A percentile compares a stretch with the other conserved stretches of the same genome.
phyloP scores from a whole-genome alignment of 2,329 filamentous ascomycete species.

The Alternaria triticina region DNA sequence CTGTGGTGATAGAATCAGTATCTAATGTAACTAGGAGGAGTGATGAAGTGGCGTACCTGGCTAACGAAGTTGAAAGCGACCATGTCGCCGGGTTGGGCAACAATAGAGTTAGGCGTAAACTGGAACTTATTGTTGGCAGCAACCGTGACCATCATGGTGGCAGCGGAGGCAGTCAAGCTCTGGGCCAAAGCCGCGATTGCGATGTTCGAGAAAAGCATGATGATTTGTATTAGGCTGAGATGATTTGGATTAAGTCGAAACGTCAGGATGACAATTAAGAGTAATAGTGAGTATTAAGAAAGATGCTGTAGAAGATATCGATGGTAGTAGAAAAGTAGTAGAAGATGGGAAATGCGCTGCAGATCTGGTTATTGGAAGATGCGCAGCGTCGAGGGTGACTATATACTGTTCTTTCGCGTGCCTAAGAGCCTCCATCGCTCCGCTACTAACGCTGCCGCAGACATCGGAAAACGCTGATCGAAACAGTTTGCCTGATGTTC shows the following conservation, averaged over 20 bases:
- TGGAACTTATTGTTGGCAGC: conserved; percentile 41
- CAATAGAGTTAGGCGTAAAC: conserved; percentile 35
- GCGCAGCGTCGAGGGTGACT: background rate
- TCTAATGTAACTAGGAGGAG: background rate
- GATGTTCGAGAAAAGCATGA: conserved; percentile 34
- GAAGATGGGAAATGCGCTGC: conserved; percentile 8
- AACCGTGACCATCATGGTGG: conserved; percentile 39
- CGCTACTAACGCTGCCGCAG: background rate
- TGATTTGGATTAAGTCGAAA: background rate
- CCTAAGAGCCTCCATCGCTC: conserved; percentile 2
- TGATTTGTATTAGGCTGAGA: background rate
- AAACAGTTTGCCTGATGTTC: conserved; percentile 1
- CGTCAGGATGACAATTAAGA: background rate
- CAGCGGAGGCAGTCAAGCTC: conserved; percentile 32
- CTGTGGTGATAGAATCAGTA: conserved; percentile 10
- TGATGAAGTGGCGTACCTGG: conserved; percentile 15
- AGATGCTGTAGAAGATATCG: background rate
- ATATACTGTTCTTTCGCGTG: background rate
- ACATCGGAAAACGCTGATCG: background rate
- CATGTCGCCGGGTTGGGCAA: conserved; percentile 36
- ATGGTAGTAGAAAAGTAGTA: background rate
- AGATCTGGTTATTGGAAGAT: background rate
- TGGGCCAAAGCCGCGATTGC: conserved; percentile 30
- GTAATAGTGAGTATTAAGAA: background rate
- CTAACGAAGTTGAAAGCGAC: conserved; percentile 36